Conservation (phyloP, 306 rosid species). For the Cucumis melo region DNA sequence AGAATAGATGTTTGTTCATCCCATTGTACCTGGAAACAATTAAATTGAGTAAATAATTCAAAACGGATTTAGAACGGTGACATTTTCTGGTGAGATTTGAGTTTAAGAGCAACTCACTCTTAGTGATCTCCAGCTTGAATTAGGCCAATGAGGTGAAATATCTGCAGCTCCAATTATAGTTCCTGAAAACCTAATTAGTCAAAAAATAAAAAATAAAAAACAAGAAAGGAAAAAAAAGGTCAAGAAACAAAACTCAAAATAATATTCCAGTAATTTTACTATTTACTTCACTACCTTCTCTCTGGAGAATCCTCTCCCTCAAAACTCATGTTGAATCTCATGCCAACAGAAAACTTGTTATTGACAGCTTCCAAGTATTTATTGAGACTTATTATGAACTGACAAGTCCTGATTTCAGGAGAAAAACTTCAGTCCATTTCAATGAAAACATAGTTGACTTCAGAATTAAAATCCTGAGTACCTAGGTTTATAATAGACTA, state of each 20-base stretch:
- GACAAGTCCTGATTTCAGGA: slow-evolving; percentile 43
- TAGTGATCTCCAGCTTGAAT: slow-evolving; percentile 75
- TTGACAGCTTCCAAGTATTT: slow-evolving; percentile 51
- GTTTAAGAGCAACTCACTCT: slow-evolving; percentile 36
- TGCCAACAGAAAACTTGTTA: slow-evolving; percentile 50
- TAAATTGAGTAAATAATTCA: background rate
- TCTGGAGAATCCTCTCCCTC: slow-evolving; percentile 90
- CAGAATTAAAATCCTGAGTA: slow-evolving; percentile 1
- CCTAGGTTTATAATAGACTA: slow-evolving; percentile 89
- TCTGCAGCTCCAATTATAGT: slow-evolving; percentile 75
- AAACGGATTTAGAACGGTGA: background rate
- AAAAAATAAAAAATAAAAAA: background rate
- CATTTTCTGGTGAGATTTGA: background rate
- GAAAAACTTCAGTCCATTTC: background rate
- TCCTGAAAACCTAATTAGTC: slow-evolving; percentile 62
- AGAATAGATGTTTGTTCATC: slow-evolving; percentile 69
- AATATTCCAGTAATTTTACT: background rate
- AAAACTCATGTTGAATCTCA: slow-evolving; percentile 75
- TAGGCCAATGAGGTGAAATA: slow-evolving; percentile 59
- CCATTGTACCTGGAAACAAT: slow-evolving; percentile 75
- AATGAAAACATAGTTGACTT: background rate
- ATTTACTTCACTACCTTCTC: slow-evolving; percentile 46
- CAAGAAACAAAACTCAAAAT: slow-evolving; percentile 3
- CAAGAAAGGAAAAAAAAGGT: background rate
- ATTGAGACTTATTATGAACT: slow-evolving; percentile 57